Percentiles rank a stretch among this genome's conserved stretches.
These are phyloP conservation scores for Ophiostoma piceae DNA, from an alignment of 2,329 filamentous ascomycete genomes.

Conservation along the genomic window DNA sequence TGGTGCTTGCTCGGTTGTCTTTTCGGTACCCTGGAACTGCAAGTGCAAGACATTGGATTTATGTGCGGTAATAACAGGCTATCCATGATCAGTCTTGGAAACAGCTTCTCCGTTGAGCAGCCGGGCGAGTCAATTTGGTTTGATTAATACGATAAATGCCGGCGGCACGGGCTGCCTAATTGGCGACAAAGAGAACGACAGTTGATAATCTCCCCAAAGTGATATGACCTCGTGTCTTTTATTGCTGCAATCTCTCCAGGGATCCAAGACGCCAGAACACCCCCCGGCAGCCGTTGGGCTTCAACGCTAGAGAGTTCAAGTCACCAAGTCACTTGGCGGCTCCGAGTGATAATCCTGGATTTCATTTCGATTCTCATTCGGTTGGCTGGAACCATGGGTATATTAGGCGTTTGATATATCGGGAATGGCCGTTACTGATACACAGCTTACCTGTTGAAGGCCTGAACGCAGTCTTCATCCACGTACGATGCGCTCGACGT, in stretches of 20 bases:
- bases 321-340: not conserved
- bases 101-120: not conserved
- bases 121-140: not conserved
- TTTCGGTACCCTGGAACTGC: no score
- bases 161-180: not conserved
- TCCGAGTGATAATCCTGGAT: not conserved
- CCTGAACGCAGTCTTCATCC: not conserved
- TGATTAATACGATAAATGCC: not conserved
- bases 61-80: not conserved
- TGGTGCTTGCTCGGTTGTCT: no score
- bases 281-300: constrained; percentile 11
- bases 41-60: no score
- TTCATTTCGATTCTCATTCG: not conserved
- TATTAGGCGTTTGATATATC: not conserved
- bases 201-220: not conserved
- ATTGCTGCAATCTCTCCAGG: constrained; percentile 11
- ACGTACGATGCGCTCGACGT: not conserved
- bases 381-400: not conserved
- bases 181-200: not conserved
- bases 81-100: not conserved
- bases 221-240: not conserved
- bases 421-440: not conserved
- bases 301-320: constrained; percentile 2
- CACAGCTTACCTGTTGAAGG: not conserved
- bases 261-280: not conserved